Conservation (phyloP, 208 protist genomes). For the Tritrichomonas musculus region DNA sequence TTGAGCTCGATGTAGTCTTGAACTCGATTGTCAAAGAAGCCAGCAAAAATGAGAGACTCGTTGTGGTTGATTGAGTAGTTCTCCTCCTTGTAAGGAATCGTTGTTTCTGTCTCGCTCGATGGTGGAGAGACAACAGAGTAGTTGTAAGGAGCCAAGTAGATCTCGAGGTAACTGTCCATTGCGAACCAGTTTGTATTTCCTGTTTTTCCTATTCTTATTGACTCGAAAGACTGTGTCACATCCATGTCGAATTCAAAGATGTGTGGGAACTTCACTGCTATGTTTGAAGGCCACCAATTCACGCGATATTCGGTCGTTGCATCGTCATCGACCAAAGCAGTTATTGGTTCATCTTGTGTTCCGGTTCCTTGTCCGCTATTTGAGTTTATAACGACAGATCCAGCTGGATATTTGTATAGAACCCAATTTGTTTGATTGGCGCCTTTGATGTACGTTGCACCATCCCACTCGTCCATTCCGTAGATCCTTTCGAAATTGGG, state of each 20-base stretch:
- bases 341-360: not conserved
- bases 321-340: not conserved
- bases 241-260: not conserved
- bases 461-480: not conserved
- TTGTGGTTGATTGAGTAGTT: too few relatives aligned
- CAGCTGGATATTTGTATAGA: not conserved
- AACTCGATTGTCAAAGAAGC: too few relatives aligned
- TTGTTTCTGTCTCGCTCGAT: too few relatives aligned
- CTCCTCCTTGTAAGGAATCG: too few relatives aligned
- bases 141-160: not conserved
- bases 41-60: too few relatives aligned
- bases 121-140: too few relatives aligned
- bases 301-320: not conserved
- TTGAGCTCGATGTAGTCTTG: not conserved
- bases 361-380: not conserved
- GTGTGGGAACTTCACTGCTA: not conserved
- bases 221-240: not conserved
- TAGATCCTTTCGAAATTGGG: not conserved
- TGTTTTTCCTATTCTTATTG: not conserved
- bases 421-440: too few relatives aligned
- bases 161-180: not conserved
- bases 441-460: not conserved
- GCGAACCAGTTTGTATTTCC: not conserved
- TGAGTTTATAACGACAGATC: not conserved
- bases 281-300: not conserved